These are phyloP conservation scores for Boletus bicolor DNA, from an alignment of 768 basidiomycete species.

Conservation along the genomic window DNA sequence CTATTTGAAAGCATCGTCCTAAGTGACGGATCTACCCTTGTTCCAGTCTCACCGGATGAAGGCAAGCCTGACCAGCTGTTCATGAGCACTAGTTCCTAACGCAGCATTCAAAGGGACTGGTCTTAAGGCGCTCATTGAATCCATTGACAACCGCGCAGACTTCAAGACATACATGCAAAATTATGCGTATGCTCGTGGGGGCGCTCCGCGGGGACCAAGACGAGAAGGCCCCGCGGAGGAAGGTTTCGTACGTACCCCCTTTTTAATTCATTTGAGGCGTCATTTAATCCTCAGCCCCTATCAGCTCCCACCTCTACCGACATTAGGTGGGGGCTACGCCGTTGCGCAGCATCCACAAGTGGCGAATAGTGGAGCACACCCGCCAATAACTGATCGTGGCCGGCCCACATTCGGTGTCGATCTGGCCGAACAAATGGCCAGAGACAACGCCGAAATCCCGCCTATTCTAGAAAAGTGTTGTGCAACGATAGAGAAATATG, in stretches of 20 bases:
- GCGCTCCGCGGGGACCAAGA: constrained; percentile 64
- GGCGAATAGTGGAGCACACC: constrained; percentile 27
- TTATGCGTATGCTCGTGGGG: constrained; percentile 86
- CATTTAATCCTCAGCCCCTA: constrained; percentile 5
- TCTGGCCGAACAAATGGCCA: constrained; percentile 87
- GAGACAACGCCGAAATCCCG: constrained; percentile 90
- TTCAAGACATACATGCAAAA: constrained; percentile 98
- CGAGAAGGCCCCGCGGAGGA: constrained; percentile 89
- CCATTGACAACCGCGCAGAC: constrained; percentile 91
- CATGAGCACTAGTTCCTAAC: constrained; percentile 1
- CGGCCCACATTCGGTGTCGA: constrained; percentile 91
- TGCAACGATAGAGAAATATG: constrained; percentile 87
- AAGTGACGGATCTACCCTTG: constrained; percentile 81
- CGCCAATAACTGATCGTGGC: constrained; percentile 51
- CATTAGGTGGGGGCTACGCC: constrained; percentile 34
- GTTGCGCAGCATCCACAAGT: constrained; percentile 26
- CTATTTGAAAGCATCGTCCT: constrained; percentile 88
- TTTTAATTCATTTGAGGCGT: background rate
- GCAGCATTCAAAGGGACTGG: constrained; percentile 48
- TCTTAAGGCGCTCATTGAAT: constrained; percentile 82
- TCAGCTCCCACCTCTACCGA: constrained; percentile 63
- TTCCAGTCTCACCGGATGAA: constrained; percentile 68
- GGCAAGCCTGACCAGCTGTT: constrained; percentile 39
- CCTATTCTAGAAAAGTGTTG: constrained; percentile 85
- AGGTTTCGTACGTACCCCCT: constrained; percentile 74